Percentiles rank a stretch among this genome's conserved stretches.
phyloP scores from a whole-genome alignment of 169 alveolate species.

The Plasmodium inui region DNA sequence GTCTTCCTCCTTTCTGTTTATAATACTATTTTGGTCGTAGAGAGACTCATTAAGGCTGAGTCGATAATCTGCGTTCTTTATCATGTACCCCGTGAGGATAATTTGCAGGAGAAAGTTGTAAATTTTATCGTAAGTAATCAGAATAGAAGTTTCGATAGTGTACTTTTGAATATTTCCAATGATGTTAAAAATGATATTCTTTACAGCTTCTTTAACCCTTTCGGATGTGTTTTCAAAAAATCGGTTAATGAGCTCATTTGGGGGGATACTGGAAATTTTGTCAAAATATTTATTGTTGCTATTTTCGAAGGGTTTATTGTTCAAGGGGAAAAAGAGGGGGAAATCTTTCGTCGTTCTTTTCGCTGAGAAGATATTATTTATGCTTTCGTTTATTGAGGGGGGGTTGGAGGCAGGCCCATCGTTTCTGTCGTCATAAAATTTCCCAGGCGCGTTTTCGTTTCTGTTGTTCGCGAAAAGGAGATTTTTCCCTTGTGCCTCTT shows the following conservation, averaged over 20 bases:
- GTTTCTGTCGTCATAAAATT: neutral
- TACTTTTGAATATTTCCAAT: constrained; percentile 86
- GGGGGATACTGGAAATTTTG: constrained; percentile 75
- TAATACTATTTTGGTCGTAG: constrained; percentile 39
- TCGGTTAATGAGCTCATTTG: constrained; percentile 78
- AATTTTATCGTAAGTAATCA: constrained; percentile 85
- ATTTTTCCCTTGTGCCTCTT: neutral
- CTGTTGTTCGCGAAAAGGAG: neutral
- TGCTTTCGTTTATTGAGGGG: constrained; percentile 36
- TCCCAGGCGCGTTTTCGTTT: neutral
- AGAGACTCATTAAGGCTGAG: constrained; percentile 80
- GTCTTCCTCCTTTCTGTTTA: constrained; percentile 26
- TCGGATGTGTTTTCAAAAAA: constrained; percentile 83
- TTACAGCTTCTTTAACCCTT: constrained; percentile 88
- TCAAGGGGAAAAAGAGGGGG: constrained; percentile 55
- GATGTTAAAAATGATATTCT: constrained; percentile 82
- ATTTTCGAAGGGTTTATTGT: constrained; percentile 58
- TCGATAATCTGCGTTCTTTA: constrained; percentile 88
- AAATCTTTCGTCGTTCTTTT: constrained; percentile 50
- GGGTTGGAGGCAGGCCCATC: neutral
- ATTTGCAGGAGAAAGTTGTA: constrained; percentile 82
- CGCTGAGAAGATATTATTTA: constrained; percentile 46
- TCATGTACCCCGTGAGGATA: constrained; percentile 87
- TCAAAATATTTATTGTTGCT: constrained; percentile 76
- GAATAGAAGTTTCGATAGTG: constrained; percentile 85